These are phyloP conservation scores for Dalechampia spathulata DNA, from an alignment of 441 rosid species.

Conservation along the genomic window DNA sequence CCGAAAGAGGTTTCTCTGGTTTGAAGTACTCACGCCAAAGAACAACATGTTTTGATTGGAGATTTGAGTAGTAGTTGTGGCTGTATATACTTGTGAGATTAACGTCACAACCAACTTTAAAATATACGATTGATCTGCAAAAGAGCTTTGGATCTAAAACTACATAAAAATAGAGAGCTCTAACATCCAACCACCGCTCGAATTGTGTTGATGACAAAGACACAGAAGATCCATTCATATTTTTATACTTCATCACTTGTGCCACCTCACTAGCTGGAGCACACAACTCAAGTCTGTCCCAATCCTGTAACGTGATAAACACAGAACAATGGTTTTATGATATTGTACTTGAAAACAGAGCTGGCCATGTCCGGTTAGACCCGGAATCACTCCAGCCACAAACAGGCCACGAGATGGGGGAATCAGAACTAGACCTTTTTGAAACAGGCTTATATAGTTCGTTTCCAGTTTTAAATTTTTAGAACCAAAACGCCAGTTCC, in stretches of 20 bases:
- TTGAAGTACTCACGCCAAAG: not conserved
- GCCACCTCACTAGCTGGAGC: not conserved
- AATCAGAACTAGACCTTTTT: too few relatives aligned
- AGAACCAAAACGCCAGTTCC: too few relatives aligned
- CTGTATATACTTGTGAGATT: too few relatives aligned
- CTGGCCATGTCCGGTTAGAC: too few relatives aligned
- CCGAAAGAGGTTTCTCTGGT: not conserved
- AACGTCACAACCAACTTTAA: too few relatives aligned
- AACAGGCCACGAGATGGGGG: too few relatives aligned
- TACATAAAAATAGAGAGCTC: not conserved
- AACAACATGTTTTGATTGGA: not conserved
- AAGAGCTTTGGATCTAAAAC: constrained; percentile 2
- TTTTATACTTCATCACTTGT: not conserved
- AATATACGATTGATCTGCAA: too few relatives aligned
- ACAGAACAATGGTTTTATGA: not conserved
- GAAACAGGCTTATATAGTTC: too few relatives aligned
- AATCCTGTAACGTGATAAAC: not conserved
- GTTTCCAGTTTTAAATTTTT: too few relatives aligned
- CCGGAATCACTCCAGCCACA: too few relatives aligned
- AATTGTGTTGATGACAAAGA: not conserved
- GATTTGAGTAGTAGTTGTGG: too few relatives aligned
- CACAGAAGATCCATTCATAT: not conserved
- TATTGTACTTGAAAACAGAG: too few relatives aligned
- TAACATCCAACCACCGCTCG: not conserved
- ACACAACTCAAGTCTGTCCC: not conserved